Base-by-base conservation (phyloP, 1,284 basidiomycete genomes). In the Blastosporella zonata region DNA sequence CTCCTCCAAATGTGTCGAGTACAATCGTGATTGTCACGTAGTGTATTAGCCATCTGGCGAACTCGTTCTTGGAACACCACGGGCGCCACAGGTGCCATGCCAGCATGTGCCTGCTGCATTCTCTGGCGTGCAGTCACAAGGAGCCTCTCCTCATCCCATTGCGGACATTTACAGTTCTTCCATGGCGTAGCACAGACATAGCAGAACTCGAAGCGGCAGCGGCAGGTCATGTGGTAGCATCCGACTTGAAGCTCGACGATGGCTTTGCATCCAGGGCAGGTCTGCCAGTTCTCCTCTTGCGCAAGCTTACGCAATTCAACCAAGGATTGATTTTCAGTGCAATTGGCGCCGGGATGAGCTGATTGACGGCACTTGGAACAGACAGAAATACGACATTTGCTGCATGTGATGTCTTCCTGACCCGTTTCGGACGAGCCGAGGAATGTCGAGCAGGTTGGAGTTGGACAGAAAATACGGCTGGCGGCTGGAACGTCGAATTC, bases 131-230 rank as follows among this genome's bases (percentile, higher is more conserved):
- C 72, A 9, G 70, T 66, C 10, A 56, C 60, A 1, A 72, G 1
- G 2, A 80, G 63, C 21, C 72, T 60, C 0, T 49, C 39, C 54
- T 82, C 79, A 17, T 81, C 78, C 77, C 79, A 82, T 35, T 80
- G 78, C 0, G 67, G 67, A 52, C 80, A 83, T 0, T 2, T 9
- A 52, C 79, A 81, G 0, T 62, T 67, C 63, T 79, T 81, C 80
- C 80, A 81, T 2, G 50, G 65, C 13, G 59, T 70, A 0, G 74
- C 76, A 54, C 80, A 83, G 2, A 78, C 50, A 53, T 82, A 79
- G 55, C 77, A 79, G 56, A 78, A 78, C 53, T 77, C 53, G 2
- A 67, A 62, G 6, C 68, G 64, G 58, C 75, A 77, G 8, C 67
- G 64, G 49, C 75, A 79, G 1, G 73, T 77, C 66, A 79, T 77